Conservation (phyloP, 768 basidiomycete species). For the Gloeostereum incarnatum region DNA sequence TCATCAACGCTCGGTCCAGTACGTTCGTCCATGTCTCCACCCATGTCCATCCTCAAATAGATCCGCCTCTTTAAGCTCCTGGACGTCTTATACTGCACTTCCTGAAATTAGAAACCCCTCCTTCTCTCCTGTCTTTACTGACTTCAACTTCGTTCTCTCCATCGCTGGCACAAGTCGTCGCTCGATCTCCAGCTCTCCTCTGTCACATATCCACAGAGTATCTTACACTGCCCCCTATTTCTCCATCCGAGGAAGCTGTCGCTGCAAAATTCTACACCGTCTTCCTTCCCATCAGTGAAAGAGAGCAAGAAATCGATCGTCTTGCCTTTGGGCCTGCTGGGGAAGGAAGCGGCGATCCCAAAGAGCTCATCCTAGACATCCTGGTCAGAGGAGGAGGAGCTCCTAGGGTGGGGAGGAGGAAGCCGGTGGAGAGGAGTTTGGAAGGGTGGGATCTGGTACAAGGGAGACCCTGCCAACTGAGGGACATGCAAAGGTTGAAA, state of each 20-base stretch:
- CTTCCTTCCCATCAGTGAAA: constrained; percentile 61
- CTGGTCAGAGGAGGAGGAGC: constrained; percentile 35
- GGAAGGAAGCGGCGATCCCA: constrained; percentile 32
- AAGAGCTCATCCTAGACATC: constrained; percentile 56
- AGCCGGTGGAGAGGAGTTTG: constrained; percentile 47
- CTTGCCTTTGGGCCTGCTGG: constrained; percentile 51
- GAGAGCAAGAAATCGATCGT: constrained; percentile 45
- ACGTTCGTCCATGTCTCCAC: constrained; percentile 13
- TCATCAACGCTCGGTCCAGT: constrained; percentile 44
- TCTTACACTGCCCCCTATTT: constrained; percentile 62
- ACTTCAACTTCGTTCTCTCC: constrained; percentile 56
- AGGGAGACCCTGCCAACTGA: constrained; percentile 33
- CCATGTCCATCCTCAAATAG: constrained; percentile 1
- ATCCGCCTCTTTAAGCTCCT: constrained; percentile 21
- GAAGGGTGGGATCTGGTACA: constrained; percentile 49
- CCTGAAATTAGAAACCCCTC: constrained; percentile 33
- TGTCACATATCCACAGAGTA: constrained; percentile 61
- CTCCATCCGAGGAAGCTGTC: no score
- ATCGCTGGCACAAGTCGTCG: constrained; percentile 50
- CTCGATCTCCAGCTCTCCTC: constrained; percentile 66
- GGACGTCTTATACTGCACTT: constrained; percentile 59
- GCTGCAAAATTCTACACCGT: constrained; percentile 75
- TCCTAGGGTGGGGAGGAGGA: constrained; percentile 36
- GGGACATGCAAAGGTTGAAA: constrained; percentile 42
- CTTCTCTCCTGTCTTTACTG: constrained; percentile 44